Evolutionary conservation across 441 rosid genomes (phyloP).

Genomic region (Pelargonium myrrhifolium): DNA sequence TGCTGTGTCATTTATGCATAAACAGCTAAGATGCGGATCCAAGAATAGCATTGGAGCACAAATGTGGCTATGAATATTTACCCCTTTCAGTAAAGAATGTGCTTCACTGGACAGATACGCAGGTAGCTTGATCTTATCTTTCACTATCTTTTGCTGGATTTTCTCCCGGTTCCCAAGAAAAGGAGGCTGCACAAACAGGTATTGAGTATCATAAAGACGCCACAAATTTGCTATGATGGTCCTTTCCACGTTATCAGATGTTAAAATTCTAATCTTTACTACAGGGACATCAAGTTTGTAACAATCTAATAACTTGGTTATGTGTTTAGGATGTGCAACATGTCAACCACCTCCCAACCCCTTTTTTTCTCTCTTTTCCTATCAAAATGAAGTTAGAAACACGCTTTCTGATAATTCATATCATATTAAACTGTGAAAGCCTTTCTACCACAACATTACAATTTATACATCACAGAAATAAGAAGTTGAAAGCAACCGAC

Average conservation of each 20-base stretch:
- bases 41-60: background rate
- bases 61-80: constrained; percentile 20
- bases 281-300: too few species aligned
- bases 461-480: background rate
- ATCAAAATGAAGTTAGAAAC: too few species aligned
- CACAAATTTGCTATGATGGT: too few species aligned
- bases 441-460: background rate
- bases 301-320: too few species aligned
- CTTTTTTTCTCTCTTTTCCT: too few species aligned
- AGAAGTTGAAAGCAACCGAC: constrained; percentile 26
- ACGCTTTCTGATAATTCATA: too few species aligned
- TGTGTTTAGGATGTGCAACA: too few species aligned
- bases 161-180: constrained; percentile 45
- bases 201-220: too few species aligned
- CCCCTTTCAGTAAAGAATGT: constrained; percentile 57
- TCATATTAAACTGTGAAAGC: background rate
- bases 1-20: background rate
- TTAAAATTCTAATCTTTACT: too few species aligned
- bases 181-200: constrained; percentile 42
- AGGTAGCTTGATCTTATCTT: constrained; percentile 59
- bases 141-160: constrained; percentile 51
- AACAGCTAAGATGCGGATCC: background rate
- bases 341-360: too few species aligned
- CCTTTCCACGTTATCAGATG: too few species aligned
- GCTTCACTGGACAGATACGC: constrained; percentile 48